Conservation (phyloP, 768 basidiomycete genomes). For the Rhizopogon roseolus region DNA sequence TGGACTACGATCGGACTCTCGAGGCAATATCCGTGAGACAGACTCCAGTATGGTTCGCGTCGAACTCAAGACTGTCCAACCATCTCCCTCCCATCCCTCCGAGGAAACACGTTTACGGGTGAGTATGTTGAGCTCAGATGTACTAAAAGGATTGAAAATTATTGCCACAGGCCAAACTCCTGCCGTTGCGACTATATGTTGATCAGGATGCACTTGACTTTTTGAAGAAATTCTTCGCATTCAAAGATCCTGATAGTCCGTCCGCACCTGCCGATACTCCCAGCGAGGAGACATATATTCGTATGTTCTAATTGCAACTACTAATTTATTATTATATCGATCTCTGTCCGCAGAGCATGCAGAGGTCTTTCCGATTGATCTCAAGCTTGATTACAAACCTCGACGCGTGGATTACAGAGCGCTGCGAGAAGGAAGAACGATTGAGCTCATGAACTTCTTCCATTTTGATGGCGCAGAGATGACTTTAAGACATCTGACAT, state of each 20-base stretch:
- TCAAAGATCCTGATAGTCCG: slow-evolving; percentile 56
- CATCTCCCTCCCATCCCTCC: slow-evolving; percentile 58
- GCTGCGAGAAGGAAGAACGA: slow-evolving; percentile 83
- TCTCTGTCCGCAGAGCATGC: slow-evolving; percentile 64
- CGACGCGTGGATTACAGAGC: slow-evolving; percentile 94
- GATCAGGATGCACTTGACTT: slow-evolving; percentile 99
- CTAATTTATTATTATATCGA: slow-evolving; percentile 1
- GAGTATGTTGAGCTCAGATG: slow-evolving; percentile 23
- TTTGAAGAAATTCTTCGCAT: slow-evolving; percentile 93
- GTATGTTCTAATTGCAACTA: slow-evolving; percentile 36
- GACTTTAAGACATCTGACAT: slow-evolving; percentile 89
- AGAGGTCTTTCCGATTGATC: slow-evolving; percentile 90
- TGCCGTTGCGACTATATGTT: slow-evolving; percentile 88
- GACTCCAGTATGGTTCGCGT: slow-evolving; percentile 92
- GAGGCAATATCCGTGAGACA: slow-evolving; percentile 86
- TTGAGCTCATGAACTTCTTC: slow-evolving; percentile 99
- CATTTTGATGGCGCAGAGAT: slow-evolving; percentile 99
- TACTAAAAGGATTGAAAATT: slow-evolving; percentile 1
- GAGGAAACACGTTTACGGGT: slow-evolving; percentile 81
- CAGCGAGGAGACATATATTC: slow-evolving; percentile 63
- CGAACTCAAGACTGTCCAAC: slow-evolving; percentile 71
- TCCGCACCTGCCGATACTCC: slow-evolving; percentile 26
- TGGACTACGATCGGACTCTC: slow-evolving; percentile 74
- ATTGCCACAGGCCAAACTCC: slow-evolving; percentile 68
- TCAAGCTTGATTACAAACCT: slow-evolving; percentile 98